Evolutionary conservation across 352 stramenopile species (phyloP).

Genomic region (Elongisporangium senticosum): DNA sequence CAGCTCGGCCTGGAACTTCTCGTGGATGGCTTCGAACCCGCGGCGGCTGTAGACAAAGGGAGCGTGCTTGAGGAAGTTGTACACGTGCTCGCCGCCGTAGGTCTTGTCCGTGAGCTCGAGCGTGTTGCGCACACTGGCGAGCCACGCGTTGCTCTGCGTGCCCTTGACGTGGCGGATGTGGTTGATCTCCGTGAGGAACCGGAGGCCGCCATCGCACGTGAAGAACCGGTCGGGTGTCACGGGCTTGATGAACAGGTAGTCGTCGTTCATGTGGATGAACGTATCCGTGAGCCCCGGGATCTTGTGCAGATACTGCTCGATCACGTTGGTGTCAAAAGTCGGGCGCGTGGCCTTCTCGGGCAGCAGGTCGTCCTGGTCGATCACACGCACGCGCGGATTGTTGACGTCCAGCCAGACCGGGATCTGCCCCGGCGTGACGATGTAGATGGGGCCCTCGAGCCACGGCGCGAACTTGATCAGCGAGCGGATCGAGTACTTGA

Average conservation of each 20-base stretch:
- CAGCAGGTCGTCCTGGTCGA: constrained; percentile 77
- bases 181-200: constrained; percentile 77
- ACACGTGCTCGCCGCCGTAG: constrained; percentile 82
- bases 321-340: constrained; percentile 80
- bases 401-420: constrained; percentile 68
- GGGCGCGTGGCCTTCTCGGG: constrained; percentile 49
- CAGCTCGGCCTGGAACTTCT: constrained; percentile 51
- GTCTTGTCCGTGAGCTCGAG: constrained; percentile 52
- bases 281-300: constrained; percentile 82
- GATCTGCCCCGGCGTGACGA: constrained; percentile 78
- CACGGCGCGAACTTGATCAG: constrained; percentile 75
- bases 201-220: constrained; percentile 72
- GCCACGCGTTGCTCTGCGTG: constrained; percentile 62
- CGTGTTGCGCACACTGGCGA: constrained; percentile 76
- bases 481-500: constrained; percentile 83
- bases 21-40: constrained; percentile 72
- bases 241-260: constrained; percentile 86
- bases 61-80: constrained; percentile 85
- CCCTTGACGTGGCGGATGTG: constrained; percentile 71
- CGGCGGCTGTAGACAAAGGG: constrained; percentile 75
- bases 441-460: constrained; percentile 78
- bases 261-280: constrained; percentile 89
- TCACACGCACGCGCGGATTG: constrained; percentile 61
- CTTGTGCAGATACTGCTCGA: constrained; percentile 85
- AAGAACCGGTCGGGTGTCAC: constrained; percentile 79